phyloP scores from a whole-genome alignment of 495 filamentous ascomycete genomes.

The Penicillium alfredii region DNA sequence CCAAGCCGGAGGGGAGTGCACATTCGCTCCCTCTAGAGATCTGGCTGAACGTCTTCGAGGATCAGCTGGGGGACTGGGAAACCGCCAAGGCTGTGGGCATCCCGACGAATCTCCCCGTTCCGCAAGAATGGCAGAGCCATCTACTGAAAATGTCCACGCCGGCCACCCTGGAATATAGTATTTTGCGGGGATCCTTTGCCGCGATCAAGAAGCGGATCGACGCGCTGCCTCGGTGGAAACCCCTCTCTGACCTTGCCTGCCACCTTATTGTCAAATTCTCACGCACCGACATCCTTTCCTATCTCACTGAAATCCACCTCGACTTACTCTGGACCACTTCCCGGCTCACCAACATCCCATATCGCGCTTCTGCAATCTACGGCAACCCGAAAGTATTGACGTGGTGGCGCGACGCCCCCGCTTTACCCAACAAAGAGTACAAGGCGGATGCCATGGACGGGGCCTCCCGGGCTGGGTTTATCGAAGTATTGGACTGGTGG shows the following conservation, averaged over 20 bases:
- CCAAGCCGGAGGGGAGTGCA: conserved; percentile 16
- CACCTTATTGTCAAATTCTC: conserved; percentile 89
- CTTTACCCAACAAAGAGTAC: conserved; percentile 74
- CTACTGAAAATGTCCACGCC: conserved; percentile 44
- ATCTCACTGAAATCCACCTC: conserved; percentile 70
- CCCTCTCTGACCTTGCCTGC: conserved; percentile 71
- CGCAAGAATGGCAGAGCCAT: conserved; percentile 64
- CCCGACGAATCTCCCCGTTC: conserved; percentile 66
- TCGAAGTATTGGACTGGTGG: conserved; percentile 91
- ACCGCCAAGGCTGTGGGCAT: conserved; percentile 72
- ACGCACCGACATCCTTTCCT: conserved; percentile 68
- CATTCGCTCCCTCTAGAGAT: conserved; percentile 68
- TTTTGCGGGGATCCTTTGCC: conserved; percentile 63
- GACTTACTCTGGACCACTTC: conserved; percentile 79
- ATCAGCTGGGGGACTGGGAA: conserved; percentile 79
- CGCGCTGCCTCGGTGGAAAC: conserved; percentile 59
- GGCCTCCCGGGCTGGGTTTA: conserved; percentile 74
- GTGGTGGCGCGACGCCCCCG: conserved; percentile 78
- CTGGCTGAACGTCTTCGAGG: conserved; percentile 82
- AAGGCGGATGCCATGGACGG: conserved; percentile 76
- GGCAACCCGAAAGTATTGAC: conserved; percentile 78
- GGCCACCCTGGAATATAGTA: conserved; percentile 68
- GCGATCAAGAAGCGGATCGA: conserved; percentile 63
- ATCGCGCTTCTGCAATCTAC: conserved; percentile 78
- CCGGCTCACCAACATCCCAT: conserved; percentile 73